Evolutionary conservation across 441 rosid genomes (phyloP).

Genomic region (Adansonia madagascariensis): DNA sequence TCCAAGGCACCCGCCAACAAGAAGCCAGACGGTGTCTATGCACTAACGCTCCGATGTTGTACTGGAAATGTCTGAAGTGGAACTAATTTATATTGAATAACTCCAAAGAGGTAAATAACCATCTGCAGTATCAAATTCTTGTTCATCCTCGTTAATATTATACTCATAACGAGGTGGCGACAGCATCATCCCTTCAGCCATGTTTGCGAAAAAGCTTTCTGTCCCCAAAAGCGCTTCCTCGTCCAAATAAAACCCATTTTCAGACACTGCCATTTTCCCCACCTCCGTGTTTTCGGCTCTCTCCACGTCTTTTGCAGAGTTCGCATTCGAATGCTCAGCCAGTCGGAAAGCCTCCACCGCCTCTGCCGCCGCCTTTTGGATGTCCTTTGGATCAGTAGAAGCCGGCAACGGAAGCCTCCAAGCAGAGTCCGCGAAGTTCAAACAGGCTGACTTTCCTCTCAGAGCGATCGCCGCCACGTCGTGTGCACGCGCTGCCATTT

Average conservation of each 20-base stretch:
- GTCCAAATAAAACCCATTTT: constrained; percentile 50
- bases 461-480: constrained; percentile 84
- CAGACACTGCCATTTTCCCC: constrained; percentile 16
- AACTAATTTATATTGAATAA: constrained; percentile 33
- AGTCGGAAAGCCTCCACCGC: constrained; percentile 61
- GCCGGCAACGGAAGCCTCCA: constrained; percentile 74
- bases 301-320: not conserved
- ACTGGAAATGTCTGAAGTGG: not conserved
- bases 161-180: constrained; percentile 59
- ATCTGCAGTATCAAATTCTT: constrained; percentile 40
- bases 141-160: constrained; percentile 34
- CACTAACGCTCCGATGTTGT: not conserved
- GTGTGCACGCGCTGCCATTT: constrained; percentile 95
- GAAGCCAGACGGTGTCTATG: not conserved
- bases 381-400: constrained; percentile 65
- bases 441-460: constrained; percentile 74
- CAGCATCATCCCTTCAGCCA: constrained; percentile 83
- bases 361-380: constrained; percentile 78
- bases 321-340: constrained; percentile 19
- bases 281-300: not conserved
- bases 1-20: too few relatives aligned
- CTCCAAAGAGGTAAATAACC: constrained; percentile 60
- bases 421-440: constrained; percentile 85
- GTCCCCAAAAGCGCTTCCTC: constrained; percentile 61
- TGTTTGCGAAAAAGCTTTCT: constrained; percentile 54